These are phyloP conservation scores for Musa acuminata DNA, from an alignment of 176 grass and related monocot genomes.

Conservation along the genomic window DNA sequence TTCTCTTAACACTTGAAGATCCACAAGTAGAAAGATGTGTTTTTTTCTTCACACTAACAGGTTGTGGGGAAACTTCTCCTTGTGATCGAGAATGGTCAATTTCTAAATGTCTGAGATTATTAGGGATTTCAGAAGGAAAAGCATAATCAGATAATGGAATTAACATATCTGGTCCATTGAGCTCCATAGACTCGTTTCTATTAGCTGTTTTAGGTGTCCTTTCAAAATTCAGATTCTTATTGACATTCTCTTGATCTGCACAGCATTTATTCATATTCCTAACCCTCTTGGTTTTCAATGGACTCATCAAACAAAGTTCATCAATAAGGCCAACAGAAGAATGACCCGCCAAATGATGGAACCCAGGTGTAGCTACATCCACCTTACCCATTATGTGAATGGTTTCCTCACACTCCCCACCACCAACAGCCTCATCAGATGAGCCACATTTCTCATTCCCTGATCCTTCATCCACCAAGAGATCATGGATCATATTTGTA, in stretches of 20 bases:
- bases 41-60: slow-evolving; percentile 10
- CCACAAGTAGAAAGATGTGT: slow-evolving; percentile 24
- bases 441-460: slow-evolving; percentile 63
- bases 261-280: slow-evolving; percentile 26
- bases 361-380: slow-evolving; percentile 15
- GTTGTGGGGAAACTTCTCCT: slow-evolving; percentile 16
- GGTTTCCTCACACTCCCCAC: slow-evolving; percentile 33
- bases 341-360: neutral
- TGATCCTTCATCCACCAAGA: slow-evolving; percentile 67
- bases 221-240: slow-evolving; percentile 19
- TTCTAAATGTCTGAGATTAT: slow-evolving; percentile 23
- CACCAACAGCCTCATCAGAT: slow-evolving; percentile 44
- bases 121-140: slow-evolving; percentile 23
- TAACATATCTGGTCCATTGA: neutral
- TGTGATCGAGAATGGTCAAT: slow-evolving; percentile 27
- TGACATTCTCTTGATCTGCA: slow-evolving; percentile 23
- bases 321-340: neutral
- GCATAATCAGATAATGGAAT: slow-evolving; percentile 17
- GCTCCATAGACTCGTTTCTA: neutral
- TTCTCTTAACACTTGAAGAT: slow-evolving; percentile 39
- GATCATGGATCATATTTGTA: slow-evolving; percentile 24
- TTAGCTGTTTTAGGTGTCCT: slow-evolving; percentile 26
- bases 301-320: slow-evolving; percentile 13
- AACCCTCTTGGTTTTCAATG: slow-evolving; percentile 35
- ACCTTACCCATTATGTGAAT: slow-evolving; percentile 14